Evolutionary conservation across 106 monocot species (phyloP).

Genomic region (Apostasia shenzhenica): DNA sequence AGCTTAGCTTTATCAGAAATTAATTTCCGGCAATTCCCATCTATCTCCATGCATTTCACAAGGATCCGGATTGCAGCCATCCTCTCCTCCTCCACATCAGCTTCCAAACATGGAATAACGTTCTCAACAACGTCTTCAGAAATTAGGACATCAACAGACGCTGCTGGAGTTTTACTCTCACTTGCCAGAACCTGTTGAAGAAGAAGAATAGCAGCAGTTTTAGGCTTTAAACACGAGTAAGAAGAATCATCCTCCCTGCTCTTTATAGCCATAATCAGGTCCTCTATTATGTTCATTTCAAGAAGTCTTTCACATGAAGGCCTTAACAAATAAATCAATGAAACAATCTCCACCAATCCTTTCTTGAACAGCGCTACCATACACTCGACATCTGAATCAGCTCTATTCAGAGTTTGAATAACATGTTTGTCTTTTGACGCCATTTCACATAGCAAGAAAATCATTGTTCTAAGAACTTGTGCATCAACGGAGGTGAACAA

Average conservation of each 20-base stretch:
- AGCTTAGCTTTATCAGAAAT: conserved; percentile 36
- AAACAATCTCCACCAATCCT: conserved; percentile 36
- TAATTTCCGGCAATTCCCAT: conserved; percentile 38
- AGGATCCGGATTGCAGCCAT: conserved; percentile 38
- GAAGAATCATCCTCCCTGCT: conserved; percentile 14
- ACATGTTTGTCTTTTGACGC: conserved; percentile 30
- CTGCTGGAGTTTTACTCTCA: conserved; percentile 5
- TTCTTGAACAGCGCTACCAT: conserved; percentile 55
- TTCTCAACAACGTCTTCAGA: conserved; percentile 28
- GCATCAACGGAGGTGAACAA: conserved; percentile 38
- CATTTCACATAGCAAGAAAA: conserved; percentile 41
- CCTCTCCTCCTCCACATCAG: conserved; percentile 39
- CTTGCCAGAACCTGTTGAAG: conserved; percentile 30
- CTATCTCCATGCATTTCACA: conserved; percentile 40
- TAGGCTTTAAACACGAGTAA: conserved; percentile 26
- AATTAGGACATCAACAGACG: conserved; percentile 14
- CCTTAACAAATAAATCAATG: conserved; percentile 28
- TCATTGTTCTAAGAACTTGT: conserved; percentile 18
- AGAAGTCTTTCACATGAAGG: conserved; percentile 35
- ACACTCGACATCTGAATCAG: conserved; percentile 55
- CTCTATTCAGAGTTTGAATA: conserved; percentile 38
- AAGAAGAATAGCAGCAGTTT: conserved; percentile 39
- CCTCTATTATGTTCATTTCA: conserved; percentile 42
- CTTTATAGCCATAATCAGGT: conserved; percentile 24
- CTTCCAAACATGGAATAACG: conserved; percentile 23